Conservation (phyloP, 225 moss, liverwort and hornwort genomes). For the Polytrichum commune region DNA sequence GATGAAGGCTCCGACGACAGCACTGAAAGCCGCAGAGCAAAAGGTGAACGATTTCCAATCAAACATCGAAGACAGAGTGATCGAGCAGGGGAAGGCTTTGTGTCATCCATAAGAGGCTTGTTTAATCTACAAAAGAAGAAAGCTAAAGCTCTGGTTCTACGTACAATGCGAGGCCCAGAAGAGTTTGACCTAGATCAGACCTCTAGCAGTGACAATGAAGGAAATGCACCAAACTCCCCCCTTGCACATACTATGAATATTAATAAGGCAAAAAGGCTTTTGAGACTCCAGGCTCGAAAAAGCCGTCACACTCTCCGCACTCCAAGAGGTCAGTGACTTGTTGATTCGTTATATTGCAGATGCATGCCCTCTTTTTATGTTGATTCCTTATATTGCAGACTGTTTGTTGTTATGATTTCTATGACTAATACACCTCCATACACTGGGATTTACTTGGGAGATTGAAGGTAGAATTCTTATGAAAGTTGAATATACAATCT, state of each 20-base stretch:
- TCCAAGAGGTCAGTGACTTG: conserved; percentile 34
- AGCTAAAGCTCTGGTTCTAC: conserved; percentile 75
- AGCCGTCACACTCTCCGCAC: conserved; percentile 41
- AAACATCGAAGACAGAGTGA: conserved; percentile 64
- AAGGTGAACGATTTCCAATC: conserved; percentile 55
- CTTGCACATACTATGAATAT: conserved; percentile 48
- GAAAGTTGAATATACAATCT: neutral
- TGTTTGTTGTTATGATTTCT: too few species aligned
- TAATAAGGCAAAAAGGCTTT: conserved; percentile 64
- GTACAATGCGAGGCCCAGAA: conserved; percentile 71
- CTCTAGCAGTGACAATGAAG: conserved; percentile 68
- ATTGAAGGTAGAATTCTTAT: too few species aligned
- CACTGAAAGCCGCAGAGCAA: conserved; percentile 53
- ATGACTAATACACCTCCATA: too few species aligned
- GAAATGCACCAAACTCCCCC: conserved; percentile 50
- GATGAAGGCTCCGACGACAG: conserved; percentile 79
- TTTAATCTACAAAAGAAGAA: conserved; percentile 76
- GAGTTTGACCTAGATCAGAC: conserved; percentile 57
- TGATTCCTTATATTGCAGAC: too few species aligned
- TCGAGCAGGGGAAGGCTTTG: conserved; percentile 89
- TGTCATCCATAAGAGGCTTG: conserved; percentile 76
- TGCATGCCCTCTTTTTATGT: too few species aligned
- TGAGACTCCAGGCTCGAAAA: conserved; percentile 69
- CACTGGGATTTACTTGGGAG: too few species aligned
- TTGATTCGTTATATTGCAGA: too few species aligned